These are phyloP conservation scores for Corynespora cassiicola DNA, from an alignment of 2,329 filamentous ascomycete species.

Conservation along the genomic window DNA sequence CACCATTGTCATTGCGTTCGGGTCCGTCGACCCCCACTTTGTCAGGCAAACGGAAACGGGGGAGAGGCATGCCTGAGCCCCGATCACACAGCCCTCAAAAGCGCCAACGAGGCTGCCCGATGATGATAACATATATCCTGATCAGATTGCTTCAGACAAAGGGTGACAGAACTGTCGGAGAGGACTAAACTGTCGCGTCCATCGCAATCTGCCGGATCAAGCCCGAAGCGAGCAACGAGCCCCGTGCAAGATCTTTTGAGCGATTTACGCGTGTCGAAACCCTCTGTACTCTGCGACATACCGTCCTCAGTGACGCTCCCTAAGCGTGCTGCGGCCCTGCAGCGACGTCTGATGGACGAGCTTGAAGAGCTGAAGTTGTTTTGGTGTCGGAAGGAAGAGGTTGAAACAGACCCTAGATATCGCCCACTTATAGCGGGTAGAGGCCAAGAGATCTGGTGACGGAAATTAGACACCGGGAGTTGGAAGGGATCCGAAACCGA, in stretches of 20 bases:
- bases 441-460: too few relatives aligned
- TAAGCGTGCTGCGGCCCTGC: slow-evolving; percentile 3
- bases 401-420: too few relatives aligned
- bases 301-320: slow-evolving; percentile 2
- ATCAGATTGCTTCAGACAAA: slow-evolving; percentile 2
- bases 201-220: slow-evolving; percentile 2
- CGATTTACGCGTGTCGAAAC: slow-evolving; percentile 1
- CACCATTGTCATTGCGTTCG: slow-evolving; percentile 2
- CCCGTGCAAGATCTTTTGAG: slow-evolving; percentile 2
- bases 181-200: slow-evolving; percentile 2
- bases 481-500: too few relatives aligned
- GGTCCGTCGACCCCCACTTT: neutral
- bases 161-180: slow-evolving; percentile 4
- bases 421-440: too few relatives aligned
- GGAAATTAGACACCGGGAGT: too few relatives aligned
- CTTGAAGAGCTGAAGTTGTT: too few relatives aligned
- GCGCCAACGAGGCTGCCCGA: slow-evolving; percentile 2
- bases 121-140: slow-evolving; percentile 2
- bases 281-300: slow-evolving; percentile 2
- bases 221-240: slow-evolving; percentile 3
- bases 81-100: slow-evolving; percentile 4
- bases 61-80: slow-evolving; percentile 2
- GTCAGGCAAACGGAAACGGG: slow-evolving; percentile 3
- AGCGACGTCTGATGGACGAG: neutral
- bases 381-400: too few relatives aligned